Base-by-base conservation (phyloP, 75 land plant species). In the Selaginella tamariscina region DNA sequence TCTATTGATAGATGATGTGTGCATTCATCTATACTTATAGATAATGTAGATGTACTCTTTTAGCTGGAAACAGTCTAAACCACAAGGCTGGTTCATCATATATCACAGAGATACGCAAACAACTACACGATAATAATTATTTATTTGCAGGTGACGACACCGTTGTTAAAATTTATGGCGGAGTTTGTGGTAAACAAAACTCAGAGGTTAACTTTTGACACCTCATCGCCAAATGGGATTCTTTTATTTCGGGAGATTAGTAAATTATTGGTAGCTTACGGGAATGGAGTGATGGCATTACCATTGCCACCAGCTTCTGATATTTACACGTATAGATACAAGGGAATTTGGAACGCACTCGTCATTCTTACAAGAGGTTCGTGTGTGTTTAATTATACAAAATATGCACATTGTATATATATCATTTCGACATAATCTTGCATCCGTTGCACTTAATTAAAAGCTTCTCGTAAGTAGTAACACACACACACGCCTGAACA, bases 151-250 rank as follows among this genome's bases (percentile, higher is more conserved):
- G 94, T 89, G 26, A 92, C 94, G 30, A 92, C 97, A 5, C 97
- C 97, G 55, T 71, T 88, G 71, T 66, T 93, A 49, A 93, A 93
- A 70, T 93, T 93, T 64, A 83, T 93, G 89, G 87, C 98, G 28
- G 98, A 93, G 68, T 89, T 93, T 81, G 89, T 89, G 24, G 30
- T 81, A 56, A 93, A 93, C 75, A 93, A 93, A 76, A 79, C 85
- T 31, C 95, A 93, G 64, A 78, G 95, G 0, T 65, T 89, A 75
- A 89, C 95, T 32, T 93, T 93, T 83, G 98, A 93, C 65, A 77
- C 88, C 32, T 93, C 98, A n/a, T 93, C 98, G 71, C 86, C 95
- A 18, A 93, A 93, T 81, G 95, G 98, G 24, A 93, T 93, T 32
- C 90, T 93, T 55, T 82, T 89, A 24, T 93, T 93, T 69, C 85